phyloP scores from a whole-genome alignment of 2,329 filamentous ascomycete genomes.

The Corinectria fuckeliana region DNA sequence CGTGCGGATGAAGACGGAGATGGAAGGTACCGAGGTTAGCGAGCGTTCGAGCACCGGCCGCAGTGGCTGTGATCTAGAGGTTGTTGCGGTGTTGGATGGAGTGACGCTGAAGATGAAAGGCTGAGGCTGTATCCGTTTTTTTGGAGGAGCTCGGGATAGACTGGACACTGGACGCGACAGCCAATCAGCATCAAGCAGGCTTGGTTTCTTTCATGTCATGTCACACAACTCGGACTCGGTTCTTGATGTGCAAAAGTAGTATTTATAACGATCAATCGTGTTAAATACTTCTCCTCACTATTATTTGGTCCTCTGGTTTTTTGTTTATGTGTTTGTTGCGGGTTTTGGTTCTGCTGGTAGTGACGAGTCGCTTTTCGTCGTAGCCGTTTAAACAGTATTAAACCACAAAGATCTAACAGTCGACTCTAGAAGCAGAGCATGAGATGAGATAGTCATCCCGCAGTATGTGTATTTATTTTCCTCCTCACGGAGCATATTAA shows the following conservation, averaged over 20 bases:
- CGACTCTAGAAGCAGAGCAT: too few species aligned
- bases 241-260: not conserved
- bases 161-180: constrained; percentile 2
- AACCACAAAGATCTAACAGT: too few species aligned
- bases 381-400: too few species aligned
- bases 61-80: constrained; percentile 5
- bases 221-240: not conserved
- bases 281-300: not conserved
- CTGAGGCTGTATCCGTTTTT: constrained; percentile 35
- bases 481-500: too few species aligned
- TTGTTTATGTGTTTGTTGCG: too few species aligned
- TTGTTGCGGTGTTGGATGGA: not conserved
- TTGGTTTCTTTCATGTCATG: not conserved
- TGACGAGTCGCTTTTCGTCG: too few species aligned
- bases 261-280: too few species aligned
- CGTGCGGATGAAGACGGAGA: not conserved
- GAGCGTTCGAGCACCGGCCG: not conserved
- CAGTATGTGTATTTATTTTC: too few species aligned
- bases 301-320: not conserved
- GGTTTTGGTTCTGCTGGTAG: too few species aligned
- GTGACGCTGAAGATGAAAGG: constrained; percentile 33
- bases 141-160: constrained; percentile 27
- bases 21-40: not conserved
- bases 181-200: constrained; percentile 29
- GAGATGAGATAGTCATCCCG: too few species aligned